A percentile compares a stretch with the other conserved stretches of the same genome.
Conservation (phyloP, 768 basidiomycete genomes). For the Rhizopogon roseolus region DNA sequence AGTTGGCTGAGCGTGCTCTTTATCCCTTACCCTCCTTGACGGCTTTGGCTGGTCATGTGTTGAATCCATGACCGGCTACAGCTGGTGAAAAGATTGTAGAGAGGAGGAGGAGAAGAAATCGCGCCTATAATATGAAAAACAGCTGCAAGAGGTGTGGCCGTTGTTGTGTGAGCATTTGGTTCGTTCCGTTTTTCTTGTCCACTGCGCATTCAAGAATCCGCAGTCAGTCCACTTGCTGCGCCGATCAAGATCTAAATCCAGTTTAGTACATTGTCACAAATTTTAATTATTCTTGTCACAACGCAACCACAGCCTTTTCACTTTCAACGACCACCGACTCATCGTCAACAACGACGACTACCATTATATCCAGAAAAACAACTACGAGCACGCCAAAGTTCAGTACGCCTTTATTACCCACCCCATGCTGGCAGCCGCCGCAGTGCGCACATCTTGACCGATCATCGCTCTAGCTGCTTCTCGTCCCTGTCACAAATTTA, state of each 20-base stretch:
- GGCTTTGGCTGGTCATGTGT: constrained; percentile 20
- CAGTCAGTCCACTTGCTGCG: constrained; percentile 25
- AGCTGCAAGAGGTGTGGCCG: constrained; percentile 3
- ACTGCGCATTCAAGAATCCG: constrained; percentile 23
- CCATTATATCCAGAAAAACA: too few species aligned
- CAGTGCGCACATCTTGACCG: too few species aligned
- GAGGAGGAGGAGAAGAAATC: background rate
- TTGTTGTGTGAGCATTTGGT: constrained; percentile 5
- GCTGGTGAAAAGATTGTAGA: background rate
- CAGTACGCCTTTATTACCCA: too few species aligned
- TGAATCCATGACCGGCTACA: constrained; percentile 22
- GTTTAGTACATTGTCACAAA: constrained; percentile 10
- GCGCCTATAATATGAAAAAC: too few species aligned
- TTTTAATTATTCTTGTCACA: constrained; percentile 8
- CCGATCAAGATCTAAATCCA: constrained; percentile 27
- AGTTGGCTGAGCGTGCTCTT: constrained; percentile 35
- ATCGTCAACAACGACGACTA: too few species aligned
- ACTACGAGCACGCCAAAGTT: too few species aligned
- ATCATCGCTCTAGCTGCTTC: too few species aligned
- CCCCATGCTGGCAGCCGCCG: too few species aligned
- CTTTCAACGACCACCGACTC: too few species aligned
- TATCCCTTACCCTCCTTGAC: constrained; percentile 38
- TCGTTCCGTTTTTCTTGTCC: background rate
- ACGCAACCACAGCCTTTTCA: too few species aligned
- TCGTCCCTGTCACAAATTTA: too few species aligned